These are phyloP conservation scores for Pestalotiopsis sp. DNA, from an alignment of 2,329 filamentous ascomycete genomes.

Conservation along the genomic window DNA sequence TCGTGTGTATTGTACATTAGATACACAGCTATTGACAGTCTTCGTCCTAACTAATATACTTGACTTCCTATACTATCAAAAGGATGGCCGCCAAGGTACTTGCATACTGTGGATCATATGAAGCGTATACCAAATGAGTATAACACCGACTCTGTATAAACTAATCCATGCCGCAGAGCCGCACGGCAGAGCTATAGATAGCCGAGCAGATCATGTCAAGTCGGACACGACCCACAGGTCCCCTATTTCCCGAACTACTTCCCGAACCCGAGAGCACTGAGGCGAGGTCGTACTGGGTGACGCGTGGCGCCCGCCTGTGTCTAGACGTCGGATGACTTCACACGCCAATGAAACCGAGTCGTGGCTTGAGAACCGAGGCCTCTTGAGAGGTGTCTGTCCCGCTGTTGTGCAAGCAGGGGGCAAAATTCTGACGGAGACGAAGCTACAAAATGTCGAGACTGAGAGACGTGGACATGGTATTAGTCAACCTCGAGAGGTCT, in stretches of 20 bases:
- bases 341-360: constrained; percentile 11
- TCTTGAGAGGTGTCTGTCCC: not conserved
- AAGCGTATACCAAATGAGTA: not conserved
- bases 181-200: not conserved
- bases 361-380: not conserved
- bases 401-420: not conserved
- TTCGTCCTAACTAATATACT: too few species aligned
- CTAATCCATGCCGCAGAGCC: too few species aligned
- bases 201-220: not conserved
- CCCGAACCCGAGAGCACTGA: not conserved
- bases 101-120: not conserved
- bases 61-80: too few species aligned
- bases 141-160: not conserved
- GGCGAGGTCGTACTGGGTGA: not conserved
- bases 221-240: too few species aligned
- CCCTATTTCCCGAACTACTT: not conserved
- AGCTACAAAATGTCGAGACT: not conserved
- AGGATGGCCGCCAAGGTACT: not conserved
- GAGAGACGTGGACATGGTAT: not conserved
- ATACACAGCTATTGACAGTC: too few species aligned
- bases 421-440: not conserved
- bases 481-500: too few species aligned
- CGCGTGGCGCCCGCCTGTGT: not conserved
- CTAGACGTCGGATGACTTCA: constrained; percentile 10
- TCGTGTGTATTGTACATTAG: too few species aligned